phyloP scores from a whole-genome alignment of 306 rosid genomes.

The Adenanthera pavonina region DNA sequence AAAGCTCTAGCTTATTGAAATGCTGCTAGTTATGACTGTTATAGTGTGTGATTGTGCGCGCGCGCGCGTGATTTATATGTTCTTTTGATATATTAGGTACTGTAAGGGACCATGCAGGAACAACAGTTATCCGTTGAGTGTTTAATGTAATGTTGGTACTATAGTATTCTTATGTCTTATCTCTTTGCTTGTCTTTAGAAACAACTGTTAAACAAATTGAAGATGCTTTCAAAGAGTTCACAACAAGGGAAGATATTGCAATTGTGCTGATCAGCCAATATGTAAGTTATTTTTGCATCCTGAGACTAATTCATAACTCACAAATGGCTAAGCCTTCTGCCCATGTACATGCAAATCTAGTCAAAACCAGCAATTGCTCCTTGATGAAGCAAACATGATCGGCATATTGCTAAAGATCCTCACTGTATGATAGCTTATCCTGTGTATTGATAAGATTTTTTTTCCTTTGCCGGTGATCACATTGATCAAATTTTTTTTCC shows the following conservation, averaged over 20 bases:
- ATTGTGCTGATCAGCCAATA: constrained; percentile 92
- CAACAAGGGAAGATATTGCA: constrained; percentile 81
- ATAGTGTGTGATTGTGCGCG: background rate
- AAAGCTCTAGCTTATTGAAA: background rate
- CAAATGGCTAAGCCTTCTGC: constrained; percentile 18
- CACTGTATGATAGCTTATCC: background rate
- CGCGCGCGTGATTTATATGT: background rate
- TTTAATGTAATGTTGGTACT: constrained; percentile 34
- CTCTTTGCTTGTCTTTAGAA: constrained; percentile 50
- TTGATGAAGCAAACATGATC: constrained; percentile 21
- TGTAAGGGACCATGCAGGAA: background rate
- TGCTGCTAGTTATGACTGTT: background rate
- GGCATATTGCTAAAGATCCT: background rate
- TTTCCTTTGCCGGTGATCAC: too few relatives aligned
- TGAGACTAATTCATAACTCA: background rate
- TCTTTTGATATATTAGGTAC: background rate
- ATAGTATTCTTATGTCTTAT: constrained; percentile 19
- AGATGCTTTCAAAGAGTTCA: constrained; percentile 95
- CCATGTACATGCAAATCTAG: background rate
- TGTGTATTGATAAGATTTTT: background rate
- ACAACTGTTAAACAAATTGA: constrained; percentile 91
- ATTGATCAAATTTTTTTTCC: too few relatives aligned
- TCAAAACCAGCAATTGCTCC: constrained; percentile 23
- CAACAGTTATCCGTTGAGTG: background rate
- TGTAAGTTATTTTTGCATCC: constrained; percentile 58